These are phyloP conservation scores for Tylopilus sp. DNA, from an alignment of 768 basidiomycete genomes.

Conservation along the genomic window DNA sequence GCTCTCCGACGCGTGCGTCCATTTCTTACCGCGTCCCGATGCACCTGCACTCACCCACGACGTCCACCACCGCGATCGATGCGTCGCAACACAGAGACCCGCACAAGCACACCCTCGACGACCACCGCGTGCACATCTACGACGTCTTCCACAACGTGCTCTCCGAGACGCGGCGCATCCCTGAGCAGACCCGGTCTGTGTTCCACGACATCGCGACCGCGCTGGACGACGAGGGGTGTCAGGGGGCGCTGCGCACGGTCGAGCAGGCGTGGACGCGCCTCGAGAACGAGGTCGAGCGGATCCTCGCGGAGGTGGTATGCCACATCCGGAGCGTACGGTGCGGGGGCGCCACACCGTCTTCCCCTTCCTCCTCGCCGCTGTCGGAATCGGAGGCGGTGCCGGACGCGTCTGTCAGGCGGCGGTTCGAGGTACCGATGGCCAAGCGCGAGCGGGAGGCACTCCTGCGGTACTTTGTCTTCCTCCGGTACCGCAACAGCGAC, in stretches of 20 bases:
- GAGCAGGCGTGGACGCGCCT: slow-evolving; percentile 42
- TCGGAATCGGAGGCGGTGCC: not conserved
- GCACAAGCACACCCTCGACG: slow-evolving; percentile 30
- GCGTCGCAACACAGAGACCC: slow-evolving; percentile 27
- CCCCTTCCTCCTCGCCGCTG: not conserved
- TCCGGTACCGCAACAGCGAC: slow-evolving; percentile 55
- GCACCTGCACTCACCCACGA: not conserved
- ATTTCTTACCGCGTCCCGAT: not conserved
- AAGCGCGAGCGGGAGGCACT: slow-evolving; percentile 35
- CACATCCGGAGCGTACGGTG: slow-evolving; percentile 26
- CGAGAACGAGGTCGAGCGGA: slow-evolving; percentile 40
- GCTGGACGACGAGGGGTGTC: slow-evolving; percentile 38
- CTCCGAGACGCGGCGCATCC: slow-evolving; percentile 41
- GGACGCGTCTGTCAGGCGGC: not conserved
- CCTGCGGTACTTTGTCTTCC: slow-evolving; percentile 49
- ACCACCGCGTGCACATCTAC: slow-evolving; percentile 47
- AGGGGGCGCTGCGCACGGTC: slow-evolving; percentile 37
- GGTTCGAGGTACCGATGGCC: slow-evolving; percentile 21
- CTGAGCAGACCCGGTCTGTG: slow-evolving; percentile 33
- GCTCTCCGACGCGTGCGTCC: slow-evolving; percentile 38
- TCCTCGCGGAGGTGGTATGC: slow-evolving; percentile 35
- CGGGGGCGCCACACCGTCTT: not conserved
- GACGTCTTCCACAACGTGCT: slow-evolving; percentile 51
- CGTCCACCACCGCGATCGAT: no score
- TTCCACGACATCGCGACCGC: slow-evolving; percentile 42